These are phyloP conservation scores for Dactylellina cionopaga DNA, from an alignment of 2,329 filamentous ascomycete genomes.

Conservation along the genomic window DNA sequence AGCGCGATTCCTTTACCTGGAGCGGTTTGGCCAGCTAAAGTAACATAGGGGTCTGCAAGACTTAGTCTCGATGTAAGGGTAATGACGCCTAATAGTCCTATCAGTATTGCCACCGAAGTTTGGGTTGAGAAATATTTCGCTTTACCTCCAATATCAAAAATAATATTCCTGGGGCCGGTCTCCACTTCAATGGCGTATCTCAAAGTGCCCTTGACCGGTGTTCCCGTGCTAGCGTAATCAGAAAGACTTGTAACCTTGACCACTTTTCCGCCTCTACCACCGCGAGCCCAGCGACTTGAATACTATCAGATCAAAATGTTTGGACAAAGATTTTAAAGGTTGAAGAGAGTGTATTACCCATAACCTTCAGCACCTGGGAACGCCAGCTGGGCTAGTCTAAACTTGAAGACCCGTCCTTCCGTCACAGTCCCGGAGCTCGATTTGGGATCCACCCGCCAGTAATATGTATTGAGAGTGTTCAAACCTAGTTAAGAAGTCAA, in stretches of 20 bases:
- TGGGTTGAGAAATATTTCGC: neutral
- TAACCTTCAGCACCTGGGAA: constrained; percentile 62
- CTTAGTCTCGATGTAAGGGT: constrained; percentile 15
- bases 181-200: constrained; percentile 58
- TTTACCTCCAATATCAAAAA: constrained; percentile 27
- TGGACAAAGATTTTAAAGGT: neutral
- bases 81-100: constrained; percentile 3
- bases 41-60: constrained; percentile 19
- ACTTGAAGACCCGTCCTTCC: constrained; percentile 58
- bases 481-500: constrained; percentile 29
- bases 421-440: constrained; percentile 52
- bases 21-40: constrained; percentile 11
- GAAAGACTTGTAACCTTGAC: constrained; percentile 61
- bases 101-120: neutral
- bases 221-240: constrained; percentile 57
- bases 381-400: constrained; percentile 59
- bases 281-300: constrained; percentile 58
- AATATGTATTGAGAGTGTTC: constrained; percentile 57
- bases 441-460: constrained; percentile 58
- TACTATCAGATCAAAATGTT: neutral
- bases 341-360: constrained; percentile 54
- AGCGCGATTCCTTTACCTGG: constrained; percentile 55
- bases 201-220: constrained; percentile 57
- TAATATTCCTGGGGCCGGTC: constrained; percentile 20
- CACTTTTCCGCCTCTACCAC: constrained; percentile 60